Evolutionary conservation across 129 eudicot genomes (phyloP).

Genomic region (Tagetes erecta): DNA sequence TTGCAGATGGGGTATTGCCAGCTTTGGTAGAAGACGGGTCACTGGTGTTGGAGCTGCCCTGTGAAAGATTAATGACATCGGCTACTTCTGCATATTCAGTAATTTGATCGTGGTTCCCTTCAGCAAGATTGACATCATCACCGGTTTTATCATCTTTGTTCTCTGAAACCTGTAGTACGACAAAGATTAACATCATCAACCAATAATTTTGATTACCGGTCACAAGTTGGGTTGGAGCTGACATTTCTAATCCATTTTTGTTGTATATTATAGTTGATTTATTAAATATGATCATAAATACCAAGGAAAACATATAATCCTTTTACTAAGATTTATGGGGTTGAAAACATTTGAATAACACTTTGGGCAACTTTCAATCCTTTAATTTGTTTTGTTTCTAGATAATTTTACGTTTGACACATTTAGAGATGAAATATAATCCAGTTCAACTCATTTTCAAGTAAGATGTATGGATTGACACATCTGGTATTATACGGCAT

Average conservation of each 20-base stretch:
- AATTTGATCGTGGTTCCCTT: slow-evolving; percentile 6
- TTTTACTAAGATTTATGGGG: not conserved
- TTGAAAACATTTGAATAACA: not conserved
- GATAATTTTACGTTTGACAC: not conserved
- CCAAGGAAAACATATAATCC: not conserved
- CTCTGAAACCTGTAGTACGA: slow-evolving; percentile 25
- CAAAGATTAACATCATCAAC: not conserved
- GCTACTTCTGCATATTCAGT: slow-evolving; percentile 19
- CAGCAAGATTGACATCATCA: not conserved
- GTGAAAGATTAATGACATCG: slow-evolving; percentile 34
- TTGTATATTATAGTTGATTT: not conserved
- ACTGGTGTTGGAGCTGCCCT: slow-evolving; percentile 37
- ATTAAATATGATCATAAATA: not conserved
- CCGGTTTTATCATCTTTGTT: slow-evolving; percentile 32
- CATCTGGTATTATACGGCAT: not conserved
- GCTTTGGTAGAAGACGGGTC: slow-evolving; percentile 6
- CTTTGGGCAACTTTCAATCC: not conserved
- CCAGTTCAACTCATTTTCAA: not conserved
- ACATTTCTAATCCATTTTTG: not conserved
- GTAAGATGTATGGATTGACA: not conserved
- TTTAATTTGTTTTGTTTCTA: not conserved
- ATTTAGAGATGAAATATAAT: not conserved
- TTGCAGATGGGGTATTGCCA: slow-evolving; percentile 21
- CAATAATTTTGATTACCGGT: not conserved
- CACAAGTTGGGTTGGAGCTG: not conserved